Base-by-base conservation (phyloP, 768 basidiomycete species). In the Paxillus ammoniavirescens region DNA sequence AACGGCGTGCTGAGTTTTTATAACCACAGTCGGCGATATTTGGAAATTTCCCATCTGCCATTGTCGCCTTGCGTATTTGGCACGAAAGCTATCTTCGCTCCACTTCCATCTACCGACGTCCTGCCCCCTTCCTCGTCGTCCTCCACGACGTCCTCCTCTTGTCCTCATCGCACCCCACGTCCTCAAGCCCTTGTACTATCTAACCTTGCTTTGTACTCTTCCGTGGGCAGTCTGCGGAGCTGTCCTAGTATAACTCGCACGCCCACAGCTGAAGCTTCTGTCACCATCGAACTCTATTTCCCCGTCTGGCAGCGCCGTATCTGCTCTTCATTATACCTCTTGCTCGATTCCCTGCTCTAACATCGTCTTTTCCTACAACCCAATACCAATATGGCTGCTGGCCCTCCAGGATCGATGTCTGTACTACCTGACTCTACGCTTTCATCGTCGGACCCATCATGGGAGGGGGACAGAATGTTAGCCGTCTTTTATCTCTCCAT, bases 401-500 rank as follows among this genome's bases (percentile, higher is more conserved):
- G 58, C 15, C 63, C 61, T 4, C 62, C 65, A 50, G 65, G 61
- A 54, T 60, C 67, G 40, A 64, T 72, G 62, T 15, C 64, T 41
- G 56, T 60, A 47, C 36, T 57, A 10, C 0, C 44, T 5, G 62
- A 64, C 56, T 21, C 44, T 4, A 58, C 55, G 43, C 44, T 53
- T 28, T 58, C 54, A n/a, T 65, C 60, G 21, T 50, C 67, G 7
- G 67, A 70, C 59, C 61, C 83, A 18, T 82, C 85, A 54, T 92
- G 90, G 90, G 90, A 91, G 65, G 89, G 89, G 52, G 90, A 92
- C 75, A 86, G 78, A 73, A 91, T 91, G 90, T 91, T 55, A 56
- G 82, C 77, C 51, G 18, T 49, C 28, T 42, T 47, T 49, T 18
- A 35, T 54, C 48, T 57, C 50, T 38, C 49, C 49, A 31, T 51